Evolutionary conservation across 345 rosid species (phyloP), one percentile per base, ranked within the genome.

Genomic region (Moricandia arvensis): DNA sequence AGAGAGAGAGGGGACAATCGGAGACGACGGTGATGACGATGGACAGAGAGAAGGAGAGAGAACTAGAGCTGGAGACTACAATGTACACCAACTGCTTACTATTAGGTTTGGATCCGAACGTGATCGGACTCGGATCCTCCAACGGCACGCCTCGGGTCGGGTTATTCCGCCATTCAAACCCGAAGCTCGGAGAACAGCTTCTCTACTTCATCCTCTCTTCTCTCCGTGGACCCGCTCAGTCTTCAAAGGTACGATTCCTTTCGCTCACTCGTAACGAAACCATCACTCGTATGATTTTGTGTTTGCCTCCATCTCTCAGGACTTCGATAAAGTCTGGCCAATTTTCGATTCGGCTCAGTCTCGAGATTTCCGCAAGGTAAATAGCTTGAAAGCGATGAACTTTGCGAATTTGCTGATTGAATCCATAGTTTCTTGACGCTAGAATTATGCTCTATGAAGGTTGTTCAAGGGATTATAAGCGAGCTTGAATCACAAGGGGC

Each of bases 1-100:
- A 47, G 77, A 72, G 73, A 49, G 73, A 66, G 53, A 45, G 74
- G 75, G 74, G 75, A 68, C 13, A 7, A 45, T 45, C 74, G 74
- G 87, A 81, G 87, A 95, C 92, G 96, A 89, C 91, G 74, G 87
- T 82, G 87, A 95, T 95, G 96, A 89, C 91, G 88, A 95, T 95
- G 96, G 99, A 92, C 75, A 85, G 97, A 85, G 99, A 95, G 82
- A 95, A 93, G 91, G 99, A 95, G 82, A 90, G 99, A 80, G 99
- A 95, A 85, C 80, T 89, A 41, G 98, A 90, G 90, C 94, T 95
- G n/a, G 99, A 95, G 89, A 92, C 97, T 73, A 96, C 99, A 90
- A 90, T 95, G 99, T 95, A 95, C 87, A 95, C 99, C 13, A 95
- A 95, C 83, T 95, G 98, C 63, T 83, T 95, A 81, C 84, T 95